These are phyloP conservation scores for Tetrahymena malaccensis DNA, from an alignment of 73 alveolate species.

Conservation along the genomic window DNA sequence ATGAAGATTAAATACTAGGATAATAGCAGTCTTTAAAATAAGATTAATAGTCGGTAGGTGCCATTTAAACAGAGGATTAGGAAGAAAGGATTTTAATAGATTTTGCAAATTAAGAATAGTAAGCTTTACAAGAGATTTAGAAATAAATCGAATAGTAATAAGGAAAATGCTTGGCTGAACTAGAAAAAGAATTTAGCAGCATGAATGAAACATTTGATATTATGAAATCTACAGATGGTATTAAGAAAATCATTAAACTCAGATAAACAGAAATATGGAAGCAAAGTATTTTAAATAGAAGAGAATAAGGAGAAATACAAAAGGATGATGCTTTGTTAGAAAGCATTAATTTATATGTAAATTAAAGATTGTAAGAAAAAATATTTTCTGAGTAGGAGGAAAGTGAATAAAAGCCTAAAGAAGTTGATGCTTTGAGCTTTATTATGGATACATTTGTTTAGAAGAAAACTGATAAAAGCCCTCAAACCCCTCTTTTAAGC, in stretches of 20 bases:
- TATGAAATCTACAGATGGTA: neutral
- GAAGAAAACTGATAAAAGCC: neutral
- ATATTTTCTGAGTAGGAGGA: neutral
- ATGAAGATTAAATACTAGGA: neutral
- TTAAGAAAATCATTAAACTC: neutral
- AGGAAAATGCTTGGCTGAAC: neutral
- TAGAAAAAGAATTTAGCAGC: neutral
- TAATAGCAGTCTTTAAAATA: neutral
- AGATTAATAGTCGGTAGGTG: neutral
- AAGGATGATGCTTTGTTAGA: neutral
- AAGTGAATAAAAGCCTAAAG: neutral
- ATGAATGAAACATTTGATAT: neutral
- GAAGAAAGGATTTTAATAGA: neutral
- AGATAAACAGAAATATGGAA: neutral
- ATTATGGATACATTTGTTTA: neutral
- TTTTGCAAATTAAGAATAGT: neutral
- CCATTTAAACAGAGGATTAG: neutral
- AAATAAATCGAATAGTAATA: neutral
- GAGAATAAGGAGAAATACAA: neutral
- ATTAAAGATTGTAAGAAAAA: neutral
- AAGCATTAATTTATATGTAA: neutral
- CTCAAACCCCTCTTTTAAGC: neutral
- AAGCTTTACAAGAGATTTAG: neutral
- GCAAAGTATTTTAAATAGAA: neutral
- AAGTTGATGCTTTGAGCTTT: neutral